Base-by-base conservation (phyloP, 169 alveolate genomes). In the Eimeria acervulina region DNA sequence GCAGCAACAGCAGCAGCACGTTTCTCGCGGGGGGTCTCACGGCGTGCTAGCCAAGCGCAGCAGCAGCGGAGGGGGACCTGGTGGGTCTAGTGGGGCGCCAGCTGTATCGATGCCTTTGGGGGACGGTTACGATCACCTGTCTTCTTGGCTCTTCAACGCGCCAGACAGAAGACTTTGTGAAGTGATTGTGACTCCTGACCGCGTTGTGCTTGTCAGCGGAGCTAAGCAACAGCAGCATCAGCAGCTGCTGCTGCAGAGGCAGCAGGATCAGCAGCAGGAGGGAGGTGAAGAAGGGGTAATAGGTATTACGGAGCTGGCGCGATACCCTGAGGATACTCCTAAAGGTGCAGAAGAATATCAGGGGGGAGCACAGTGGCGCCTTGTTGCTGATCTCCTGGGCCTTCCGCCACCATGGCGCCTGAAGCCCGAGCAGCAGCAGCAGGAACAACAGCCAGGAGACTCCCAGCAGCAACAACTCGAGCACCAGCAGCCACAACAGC, bases 201-300 rank as follows among this genome's bases (percentile, higher is more conserved):
- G 96, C 13, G 72, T 92, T 31, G 92, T 92, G 52, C 84, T 80
- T 13, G 96, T 92, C 87, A 92, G 96, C 40, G 92, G 68, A 21
- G 66, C 8, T 7, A 44, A 72, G 89, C 80, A 3, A 81, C n/a
- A 68, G 59, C 47, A 33, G 59, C 70, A 44, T 47, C 93, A 42
- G 80, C 33, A 28, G 76, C n/a, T 40, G 59, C 28, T 19, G 74
- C 70, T 26, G 68, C 93, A 42, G 61, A 36, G 36, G 76, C n/a
- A 78, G 61, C 89, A 42, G 26, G 23, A 78, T 26, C 80, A 52
- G n/a, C 36, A 12, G 51, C 78, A 51, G 80, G 51, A 0, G 66
- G 47, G 38, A 70, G 19, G 31, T 13, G 74, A 68, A 36, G 89
- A 28, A 44, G 90, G 40, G 76, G 61, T 51, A 70, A 87, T 42